Base-by-base conservation (phyloP, 495 filamentous ascomycete species). In the Aspergillus baeticus region DNA sequence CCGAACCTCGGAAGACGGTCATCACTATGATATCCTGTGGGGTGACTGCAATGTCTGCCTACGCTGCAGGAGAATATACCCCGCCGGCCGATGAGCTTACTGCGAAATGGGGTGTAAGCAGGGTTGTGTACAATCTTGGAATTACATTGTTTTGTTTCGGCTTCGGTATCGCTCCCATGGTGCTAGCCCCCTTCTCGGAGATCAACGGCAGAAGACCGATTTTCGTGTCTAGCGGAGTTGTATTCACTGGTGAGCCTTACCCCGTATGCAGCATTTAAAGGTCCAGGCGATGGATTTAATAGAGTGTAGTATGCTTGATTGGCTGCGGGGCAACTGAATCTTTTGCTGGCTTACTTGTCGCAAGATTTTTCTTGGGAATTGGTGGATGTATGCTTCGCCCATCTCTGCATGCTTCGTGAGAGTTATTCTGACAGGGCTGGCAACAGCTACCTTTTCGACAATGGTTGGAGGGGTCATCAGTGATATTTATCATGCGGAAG, bases 401-500 rank as follows among this genome's bases (percentile, higher is more conserved):
- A 10, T 10, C 20, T 21, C 11, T 6, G 17, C 8, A 35, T 8
- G 22, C 36, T 21, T 48, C 1, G 11, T 22, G 1, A 15, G 18
- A 10, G 61, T 68, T 65, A 43, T 35, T 17, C 26, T 44, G 11
- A 57, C 45, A 36, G 5, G 26, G 2, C 22, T 50, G 35, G 4
- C 15, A 10, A 11, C 36, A 57, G 54, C 84, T 2, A 94, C 92
- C 0, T 96, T 96, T 67, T 88, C 84, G 5, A 95, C 91, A 7
- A 93, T 96, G 87, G 90, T 96, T 2, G 93, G 93, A 31, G 93
- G 93, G 2, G 89, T 97, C 10, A 87, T 98, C 29, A 86, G 86
- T 47, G 93, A 98, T 63, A 87, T 96, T 49, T 97, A 91, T 67
- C 85, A 87, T 34, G 81, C 87, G 7, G 69, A 88, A 60, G 87